Percentiles rank a stretch among this genome's conserved stretches.
Evolutionary conservation across 768 basidiomycete species (phyloP).

Genomic region (Russula earlei): DNA sequence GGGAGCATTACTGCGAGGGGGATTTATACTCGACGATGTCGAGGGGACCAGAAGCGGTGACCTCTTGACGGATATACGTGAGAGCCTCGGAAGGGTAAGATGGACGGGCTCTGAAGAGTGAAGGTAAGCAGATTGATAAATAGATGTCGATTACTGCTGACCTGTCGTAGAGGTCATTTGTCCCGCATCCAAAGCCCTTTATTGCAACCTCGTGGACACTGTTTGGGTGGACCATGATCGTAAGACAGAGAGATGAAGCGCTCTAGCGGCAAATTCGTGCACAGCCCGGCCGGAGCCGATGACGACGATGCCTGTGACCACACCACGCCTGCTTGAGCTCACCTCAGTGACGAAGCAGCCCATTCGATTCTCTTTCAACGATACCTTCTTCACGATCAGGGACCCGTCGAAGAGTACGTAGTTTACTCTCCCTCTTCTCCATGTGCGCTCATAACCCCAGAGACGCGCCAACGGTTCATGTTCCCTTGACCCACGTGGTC

Average conservation of each 20-base stretch:
- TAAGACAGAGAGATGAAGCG: no score
- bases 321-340: not conserved
- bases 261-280: no score
- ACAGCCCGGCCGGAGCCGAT: not conserved
- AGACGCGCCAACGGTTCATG: constrained; percentile 19
- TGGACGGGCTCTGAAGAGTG: constrained; percentile 55
- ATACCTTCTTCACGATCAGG: constrained; percentile 16
- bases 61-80: constrained; percentile 44
- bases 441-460: not conserved
- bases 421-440: not conserved
- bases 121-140: not conserved
- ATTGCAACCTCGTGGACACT: constrained; percentile 59
- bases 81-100: constrained; percentile 66
- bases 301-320: not conserved
- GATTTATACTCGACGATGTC: constrained; percentile 57
- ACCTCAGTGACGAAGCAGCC: not conserved
- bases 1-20: not conserved
- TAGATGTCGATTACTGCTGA: constrained; percentile 21
- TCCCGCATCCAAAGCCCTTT: constrained; percentile 67
- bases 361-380: not conserved
- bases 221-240: constrained; percentile 30
- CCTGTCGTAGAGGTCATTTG: constrained; percentile 76
- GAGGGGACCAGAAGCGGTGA: constrained; percentile 33
- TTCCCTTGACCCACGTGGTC: constrained; percentile 46
- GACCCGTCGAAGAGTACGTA: constrained; percentile 20